Base-by-base conservation (phyloP, 176 grass and related monocot species). In the Musa itinerans region DNA sequence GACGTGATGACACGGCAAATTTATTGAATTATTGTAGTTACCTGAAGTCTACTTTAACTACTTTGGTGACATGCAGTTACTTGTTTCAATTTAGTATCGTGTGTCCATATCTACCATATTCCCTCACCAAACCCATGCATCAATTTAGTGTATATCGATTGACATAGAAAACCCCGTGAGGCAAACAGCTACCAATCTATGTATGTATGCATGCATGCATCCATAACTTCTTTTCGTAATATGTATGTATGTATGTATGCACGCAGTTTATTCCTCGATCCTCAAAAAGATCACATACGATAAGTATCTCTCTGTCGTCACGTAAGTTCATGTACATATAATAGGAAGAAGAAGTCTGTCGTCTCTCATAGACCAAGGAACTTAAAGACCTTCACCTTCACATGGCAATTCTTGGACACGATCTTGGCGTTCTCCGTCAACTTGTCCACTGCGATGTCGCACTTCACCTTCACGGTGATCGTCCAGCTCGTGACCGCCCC, bases 401-500 rank as follows among this genome's bases (percentile, higher is more conserved):
- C 55, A 68, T 65, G 48, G 48, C 85, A 87, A 61, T 55, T n/a
- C 55, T 78, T 83, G 53, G 75, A 79, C 16, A 87, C 50, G 16
- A 83, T 78, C 55, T 24, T 53, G 0, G 84, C 74, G 10, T 72
- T 50, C 26, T 27, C 82, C 10, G 74, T 83, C 1, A 98, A 70
- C 51, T 65, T 81, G 68, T 98, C 88, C 10, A 93, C 94, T 14
- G 68, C 63, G 12, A 98, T 68, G 2, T 91, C 82, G 71, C 94
- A 98, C 2, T 75, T 23, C n/a, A 89, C 88, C 84, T 76, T 89
- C 21, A 86, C 88, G n/a, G 78, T 69, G 21, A 98, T 73, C 53
- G 82, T 85, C 94, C 90, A 98, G 10, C 88, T 85, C 69, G 81
- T 84, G 1, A 98, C 24, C 62, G 77, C 71, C 2, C 90, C 83